A percentile compares a stretch with the other conserved stretches of the same genome.
phyloP scores from a whole-genome alignment of 139 green algal species.

The Raphidocelis subcapitata region DNA sequence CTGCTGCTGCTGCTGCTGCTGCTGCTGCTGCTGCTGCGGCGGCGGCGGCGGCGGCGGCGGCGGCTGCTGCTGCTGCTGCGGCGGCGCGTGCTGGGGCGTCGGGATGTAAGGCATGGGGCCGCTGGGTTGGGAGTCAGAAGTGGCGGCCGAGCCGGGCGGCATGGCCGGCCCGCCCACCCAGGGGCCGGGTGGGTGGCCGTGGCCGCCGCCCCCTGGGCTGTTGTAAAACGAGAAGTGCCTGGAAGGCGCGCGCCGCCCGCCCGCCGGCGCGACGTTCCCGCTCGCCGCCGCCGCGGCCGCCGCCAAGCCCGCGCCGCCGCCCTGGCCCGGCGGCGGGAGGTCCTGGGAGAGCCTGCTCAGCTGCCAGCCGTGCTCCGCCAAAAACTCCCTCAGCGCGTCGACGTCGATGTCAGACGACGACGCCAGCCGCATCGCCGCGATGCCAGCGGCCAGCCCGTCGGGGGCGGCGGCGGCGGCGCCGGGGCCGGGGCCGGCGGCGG shows the following conservation, averaged over 20 bases:
- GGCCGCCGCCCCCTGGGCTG: no score
- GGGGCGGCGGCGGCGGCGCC: no score
- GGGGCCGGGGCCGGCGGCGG: no score
- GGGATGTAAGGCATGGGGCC: conserved; percentile 1
- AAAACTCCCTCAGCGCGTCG: conserved; percentile 5
- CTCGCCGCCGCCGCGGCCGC: neutral
- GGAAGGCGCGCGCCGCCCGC: conserved; percentile 6
- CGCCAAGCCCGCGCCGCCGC: no score
- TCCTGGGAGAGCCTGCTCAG: conserved; percentile 26
- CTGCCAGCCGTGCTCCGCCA: conserved; percentile 26
- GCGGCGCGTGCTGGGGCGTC: neutral
- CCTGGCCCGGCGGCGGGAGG: no score
- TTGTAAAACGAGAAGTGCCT: conserved; percentile 18
- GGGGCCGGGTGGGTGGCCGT: no score
- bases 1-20: neutral
- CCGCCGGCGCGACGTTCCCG: neutral
- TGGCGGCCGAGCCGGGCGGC: neutral
- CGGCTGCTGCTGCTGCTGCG: conserved; percentile 6
- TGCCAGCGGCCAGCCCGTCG: no score
- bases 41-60: neutral
- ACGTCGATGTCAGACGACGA: neutral
- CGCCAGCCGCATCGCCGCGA: no score
- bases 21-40: conserved; percentile 4
- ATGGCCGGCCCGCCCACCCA: no score
- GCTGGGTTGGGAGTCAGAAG: neutral